phyloP scores from a whole-genome alignment of 2,329 filamentous ascomycete genomes.

The Zasmidium citrigriseum region DNA sequence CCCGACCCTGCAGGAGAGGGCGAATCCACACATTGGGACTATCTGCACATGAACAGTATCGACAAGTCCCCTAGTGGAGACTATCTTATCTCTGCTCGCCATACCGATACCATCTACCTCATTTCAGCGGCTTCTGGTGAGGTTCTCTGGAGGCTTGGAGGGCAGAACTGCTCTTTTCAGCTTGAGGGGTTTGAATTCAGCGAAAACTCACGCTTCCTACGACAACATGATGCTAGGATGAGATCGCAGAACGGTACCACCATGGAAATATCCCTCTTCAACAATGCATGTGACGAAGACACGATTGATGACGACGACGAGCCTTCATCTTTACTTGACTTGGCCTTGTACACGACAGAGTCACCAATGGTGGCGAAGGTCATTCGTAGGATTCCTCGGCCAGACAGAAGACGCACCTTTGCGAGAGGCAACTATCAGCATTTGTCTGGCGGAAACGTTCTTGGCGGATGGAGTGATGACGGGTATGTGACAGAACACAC shows the following conservation, averaged over 20 bases:
- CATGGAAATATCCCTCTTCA: constrained; percentile 8
- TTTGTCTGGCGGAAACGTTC: constrained; percentile 36
- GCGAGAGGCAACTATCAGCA: constrained; percentile 38
- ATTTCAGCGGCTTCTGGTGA: constrained; percentile 36
- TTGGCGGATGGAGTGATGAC: constrained; percentile 16
- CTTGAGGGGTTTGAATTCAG: constrained; percentile 37
- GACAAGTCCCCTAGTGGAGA: constrained; percentile 40
- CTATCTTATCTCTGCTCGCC: constrained; percentile 41
- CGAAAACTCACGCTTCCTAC: no score
- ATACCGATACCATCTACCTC: constrained; percentile 41
- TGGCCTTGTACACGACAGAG: no score
- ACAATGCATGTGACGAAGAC: constrained; percentile 7
- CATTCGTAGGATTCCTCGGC: constrained; percentile 37
- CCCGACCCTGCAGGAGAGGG: no score
- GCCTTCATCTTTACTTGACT: background rate
- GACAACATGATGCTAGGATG: constrained; percentile 17
- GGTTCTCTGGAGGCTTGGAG: constrained; percentile 40
- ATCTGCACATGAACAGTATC: constrained; percentile 44
- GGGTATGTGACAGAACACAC: constrained; percentile 11
- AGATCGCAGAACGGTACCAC: no score
- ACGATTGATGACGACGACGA: background rate
- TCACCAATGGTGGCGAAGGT: constrained; percentile 1
- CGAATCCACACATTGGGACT: no score
- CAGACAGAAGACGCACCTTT: constrained; percentile 32
- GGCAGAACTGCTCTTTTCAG: constrained; percentile 21